Conservation (phyloP, 805 yeast genomes). For the Pichia membranifaciens region DNA sequence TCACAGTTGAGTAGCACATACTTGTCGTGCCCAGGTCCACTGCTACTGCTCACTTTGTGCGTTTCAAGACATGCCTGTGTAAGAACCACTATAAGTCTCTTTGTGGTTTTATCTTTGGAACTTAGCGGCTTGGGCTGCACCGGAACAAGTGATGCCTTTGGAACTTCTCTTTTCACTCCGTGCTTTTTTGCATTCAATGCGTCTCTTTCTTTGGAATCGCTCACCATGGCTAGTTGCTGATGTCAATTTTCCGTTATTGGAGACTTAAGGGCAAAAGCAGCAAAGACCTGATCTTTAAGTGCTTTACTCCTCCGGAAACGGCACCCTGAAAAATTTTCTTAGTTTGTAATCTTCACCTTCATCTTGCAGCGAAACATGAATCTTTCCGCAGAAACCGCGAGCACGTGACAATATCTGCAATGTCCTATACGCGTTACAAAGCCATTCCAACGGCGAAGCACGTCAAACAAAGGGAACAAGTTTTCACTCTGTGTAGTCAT, state of each 20-base stretch:
- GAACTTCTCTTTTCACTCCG: slow-evolving; percentile 23
- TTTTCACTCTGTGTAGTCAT: no score
- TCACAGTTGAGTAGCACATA: slow-evolving; percentile 94
- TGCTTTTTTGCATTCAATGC: slow-evolving; percentile 27
- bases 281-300: neutral
- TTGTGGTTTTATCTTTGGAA: slow-evolving; percentile 80
- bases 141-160: slow-evolving; percentile 73
- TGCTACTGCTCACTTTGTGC: slow-evolving; percentile 70
- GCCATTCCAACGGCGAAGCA: no score
- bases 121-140: slow-evolving; percentile 75
- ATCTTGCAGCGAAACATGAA: neutral
- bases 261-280: no score
- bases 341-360: neutral
- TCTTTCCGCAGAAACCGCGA: no score
- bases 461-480: no score
- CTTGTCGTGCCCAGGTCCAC: slow-evolving; percentile 80
- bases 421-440: no score
- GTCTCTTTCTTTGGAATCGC: slow-evolving; percentile 43
- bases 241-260: neutral
- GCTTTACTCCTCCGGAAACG: no score
- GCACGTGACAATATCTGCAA: no score
- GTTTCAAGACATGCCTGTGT: slow-evolving; percentile 96
- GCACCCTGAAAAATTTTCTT: neutral
- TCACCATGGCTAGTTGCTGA: slow-evolving; percentile 32
- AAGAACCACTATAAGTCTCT: slow-evolving; percentile 88